Conservation (phyloP, 495 filamentous ascomycete species). For the Aspergillus nidulans region DNA sequence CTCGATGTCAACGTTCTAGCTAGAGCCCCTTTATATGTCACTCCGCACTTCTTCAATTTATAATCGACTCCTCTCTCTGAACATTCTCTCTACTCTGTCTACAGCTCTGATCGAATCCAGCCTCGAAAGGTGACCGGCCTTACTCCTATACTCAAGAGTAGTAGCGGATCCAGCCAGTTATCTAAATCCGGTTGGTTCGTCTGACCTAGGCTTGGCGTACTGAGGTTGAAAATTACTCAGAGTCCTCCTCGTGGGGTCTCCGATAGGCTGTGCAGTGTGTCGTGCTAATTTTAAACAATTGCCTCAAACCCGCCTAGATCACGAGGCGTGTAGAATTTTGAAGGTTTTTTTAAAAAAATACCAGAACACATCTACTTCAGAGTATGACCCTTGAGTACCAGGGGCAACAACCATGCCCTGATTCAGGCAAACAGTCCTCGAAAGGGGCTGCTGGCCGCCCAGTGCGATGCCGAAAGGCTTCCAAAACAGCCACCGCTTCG, state of each 20-base stretch:
- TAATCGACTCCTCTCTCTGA: neutral
- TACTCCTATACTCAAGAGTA: neutral
- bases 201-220: constrained; percentile 5
- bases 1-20: constrained; percentile 6
- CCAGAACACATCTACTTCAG: neutral
- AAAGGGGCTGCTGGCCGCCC: neutral
- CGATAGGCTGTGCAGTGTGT: constrained; percentile 10
- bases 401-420: neutral
- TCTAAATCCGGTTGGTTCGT: neutral
- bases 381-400: neutral
- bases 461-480: neutral
- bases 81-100: neutral
- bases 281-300: constrained; percentile 21
- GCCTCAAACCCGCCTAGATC: constrained; percentile 11
- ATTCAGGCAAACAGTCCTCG: neutral
- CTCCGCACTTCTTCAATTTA: neutral
- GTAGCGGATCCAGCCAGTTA: neutral
- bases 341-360: neutral
- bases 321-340: neutral
- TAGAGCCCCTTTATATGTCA: neutral
- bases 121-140: too few relatives aligned
- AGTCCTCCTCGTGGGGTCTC: constrained; percentile 2
- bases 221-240: constrained; percentile 14
- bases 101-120: too few relatives aligned
- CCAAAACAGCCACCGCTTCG: constrained; percentile 10